Percentiles rank a stretch among this genome's conserved stretches.
phyloP scores from a whole-genome alignment of 2,329 filamentous ascomycete genomes.

The Alternaria viburni region DNA sequence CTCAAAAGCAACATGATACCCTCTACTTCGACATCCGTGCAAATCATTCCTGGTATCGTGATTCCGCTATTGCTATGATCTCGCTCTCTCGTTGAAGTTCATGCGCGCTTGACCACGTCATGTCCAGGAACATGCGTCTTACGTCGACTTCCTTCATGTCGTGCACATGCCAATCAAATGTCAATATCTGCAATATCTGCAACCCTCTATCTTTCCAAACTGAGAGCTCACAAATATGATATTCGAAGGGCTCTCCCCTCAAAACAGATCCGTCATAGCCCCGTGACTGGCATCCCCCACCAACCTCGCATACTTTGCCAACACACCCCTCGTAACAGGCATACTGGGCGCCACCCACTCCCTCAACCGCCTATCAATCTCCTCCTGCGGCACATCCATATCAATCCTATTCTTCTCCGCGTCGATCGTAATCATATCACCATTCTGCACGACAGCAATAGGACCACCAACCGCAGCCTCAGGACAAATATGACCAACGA shows the following conservation, averaged over 20 bases:
- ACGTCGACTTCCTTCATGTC: no score
- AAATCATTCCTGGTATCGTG: not conserved
- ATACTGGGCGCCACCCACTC: constrained; percentile 75
- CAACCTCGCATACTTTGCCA: constrained; percentile 88
- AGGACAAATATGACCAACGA: constrained; percentile 90
- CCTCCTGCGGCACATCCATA: constrained; percentile 75
- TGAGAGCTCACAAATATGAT: no score
- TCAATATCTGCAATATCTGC: not conserved
- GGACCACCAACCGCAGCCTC: constrained; percentile 90
- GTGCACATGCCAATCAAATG: not conserved
- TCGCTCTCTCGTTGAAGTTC: not conserved
- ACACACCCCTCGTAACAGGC: constrained; percentile 77
- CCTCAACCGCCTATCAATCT: constrained; percentile 68
- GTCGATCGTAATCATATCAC: constrained; percentile 85
- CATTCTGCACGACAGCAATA: constrained; percentile 80
- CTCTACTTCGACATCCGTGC: no score
- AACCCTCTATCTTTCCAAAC: no score
- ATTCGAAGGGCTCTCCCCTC: no score
- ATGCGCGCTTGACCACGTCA: not conserved
- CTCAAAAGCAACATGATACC: constrained; percentile 43
- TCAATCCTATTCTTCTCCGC: constrained; percentile 75
- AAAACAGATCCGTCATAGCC: constrained; percentile 82
- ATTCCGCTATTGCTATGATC: not conserved
- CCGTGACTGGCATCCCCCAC: constrained; percentile 93
- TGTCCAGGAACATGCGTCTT: not conserved